These are phyloP conservation scores for Persicaria tinctoria DNA, from an alignment of 148 eudicot genomes.

Conservation along the genomic window DNA sequence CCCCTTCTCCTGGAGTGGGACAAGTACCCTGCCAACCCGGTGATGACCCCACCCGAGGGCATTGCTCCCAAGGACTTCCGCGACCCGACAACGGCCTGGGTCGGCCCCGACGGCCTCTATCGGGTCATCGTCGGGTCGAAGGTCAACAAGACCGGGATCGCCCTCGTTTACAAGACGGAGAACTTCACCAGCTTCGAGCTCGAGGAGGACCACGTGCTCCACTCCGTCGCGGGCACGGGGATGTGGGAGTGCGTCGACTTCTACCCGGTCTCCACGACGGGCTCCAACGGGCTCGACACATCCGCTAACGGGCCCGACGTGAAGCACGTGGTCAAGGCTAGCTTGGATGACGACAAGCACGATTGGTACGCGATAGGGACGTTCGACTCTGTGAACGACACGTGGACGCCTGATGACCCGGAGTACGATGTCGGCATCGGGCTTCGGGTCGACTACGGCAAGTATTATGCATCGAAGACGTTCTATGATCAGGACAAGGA, in stretches of 20 bases:
- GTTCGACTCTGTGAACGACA: slow-evolving; percentile 36
- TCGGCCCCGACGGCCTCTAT: slow-evolving; percentile 66
- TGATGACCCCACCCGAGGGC: slow-evolving; percentile 69
- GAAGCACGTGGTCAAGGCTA: slow-evolving; percentile 74
- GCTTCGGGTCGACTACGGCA: slow-evolving; percentile 68
- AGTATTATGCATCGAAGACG: slow-evolving; percentile 82
- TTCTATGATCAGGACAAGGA: slow-evolving; percentile 60
- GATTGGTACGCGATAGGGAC: slow-evolving; percentile 80
- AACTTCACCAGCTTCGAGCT: slow-evolving; percentile 53
- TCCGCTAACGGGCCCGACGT: slow-evolving; percentile 54
- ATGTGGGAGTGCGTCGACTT: slow-evolving; percentile 99
- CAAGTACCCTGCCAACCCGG: slow-evolving; percentile 71
- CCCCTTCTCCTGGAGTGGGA: slow-evolving; percentile 81
- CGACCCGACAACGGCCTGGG: slow-evolving; percentile 90
- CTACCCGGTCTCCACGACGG: slow-evolving; percentile 59
- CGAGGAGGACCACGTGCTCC: slow-evolving; percentile 43
- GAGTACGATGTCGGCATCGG: slow-evolving; percentile 74
- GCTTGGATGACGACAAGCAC: slow-evolving; percentile 56
- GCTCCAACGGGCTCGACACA: slow-evolving; percentile 54
- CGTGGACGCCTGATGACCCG: slow-evolving; percentile 79
- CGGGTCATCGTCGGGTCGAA: slow-evolving; percentile 64
- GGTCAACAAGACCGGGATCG: slow-evolving; percentile 50
- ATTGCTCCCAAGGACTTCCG: slow-evolving; percentile 57
- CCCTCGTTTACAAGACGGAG: slow-evolving; percentile 52
- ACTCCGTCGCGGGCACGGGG: slow-evolving; percentile 69